A percentile compares a stretch with the other conserved stretches of the same genome.
Conservation (phyloP, 2,329 filamentous ascomycete genomes). For the Fusarium sp. region DNA sequence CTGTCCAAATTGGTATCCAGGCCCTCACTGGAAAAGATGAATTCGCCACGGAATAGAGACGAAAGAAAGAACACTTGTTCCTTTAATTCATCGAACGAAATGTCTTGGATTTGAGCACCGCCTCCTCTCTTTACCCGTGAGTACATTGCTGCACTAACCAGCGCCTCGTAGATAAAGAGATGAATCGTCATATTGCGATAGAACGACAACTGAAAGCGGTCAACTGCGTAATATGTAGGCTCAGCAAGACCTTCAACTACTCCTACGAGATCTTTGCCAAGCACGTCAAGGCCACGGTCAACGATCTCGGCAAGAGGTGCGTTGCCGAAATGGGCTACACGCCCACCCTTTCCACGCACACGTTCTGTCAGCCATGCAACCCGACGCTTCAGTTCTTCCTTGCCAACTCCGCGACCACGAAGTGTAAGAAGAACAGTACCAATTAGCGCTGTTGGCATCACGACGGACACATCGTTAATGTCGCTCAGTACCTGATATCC, state of each 20-base stretch:
- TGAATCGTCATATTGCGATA: constrained; percentile 99
- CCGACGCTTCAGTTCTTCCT: constrained; percentile 84
- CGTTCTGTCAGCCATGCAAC: constrained; percentile 91
- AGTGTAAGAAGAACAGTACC: constrained; percentile 93
- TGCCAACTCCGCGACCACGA: constrained; percentile 90
- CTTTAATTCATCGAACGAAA: constrained; percentile 78
- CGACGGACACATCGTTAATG: constrained; percentile 95
- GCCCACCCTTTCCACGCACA: constrained; percentile 86
- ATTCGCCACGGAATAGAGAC: constrained; percentile 93
- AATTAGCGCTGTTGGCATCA: constrained; percentile 97
- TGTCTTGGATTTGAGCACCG: constrained; percentile 83
- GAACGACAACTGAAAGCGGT: constrained; percentile 96
- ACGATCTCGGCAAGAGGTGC: constrained; percentile 85
- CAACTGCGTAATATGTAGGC: constrained; percentile 93
- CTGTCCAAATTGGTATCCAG: constrained; percentile 83
- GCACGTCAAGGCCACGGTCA: constrained; percentile 88
- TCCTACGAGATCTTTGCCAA: constrained; percentile 90
- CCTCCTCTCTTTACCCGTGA: constrained; percentile 91
- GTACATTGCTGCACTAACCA: constrained; percentile 93
- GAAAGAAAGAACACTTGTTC: constrained; percentile 91
- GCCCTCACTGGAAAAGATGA: constrained; percentile 94
- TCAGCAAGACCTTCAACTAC: constrained; percentile 84
- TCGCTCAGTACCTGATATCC: constrained; percentile 94
- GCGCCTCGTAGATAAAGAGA: constrained; percentile 91
- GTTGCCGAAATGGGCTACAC: constrained; percentile 92